phyloP scores from a whole-genome alignment of 2,329 filamentous ascomycete species.

The Periconia sp. region DNA sequence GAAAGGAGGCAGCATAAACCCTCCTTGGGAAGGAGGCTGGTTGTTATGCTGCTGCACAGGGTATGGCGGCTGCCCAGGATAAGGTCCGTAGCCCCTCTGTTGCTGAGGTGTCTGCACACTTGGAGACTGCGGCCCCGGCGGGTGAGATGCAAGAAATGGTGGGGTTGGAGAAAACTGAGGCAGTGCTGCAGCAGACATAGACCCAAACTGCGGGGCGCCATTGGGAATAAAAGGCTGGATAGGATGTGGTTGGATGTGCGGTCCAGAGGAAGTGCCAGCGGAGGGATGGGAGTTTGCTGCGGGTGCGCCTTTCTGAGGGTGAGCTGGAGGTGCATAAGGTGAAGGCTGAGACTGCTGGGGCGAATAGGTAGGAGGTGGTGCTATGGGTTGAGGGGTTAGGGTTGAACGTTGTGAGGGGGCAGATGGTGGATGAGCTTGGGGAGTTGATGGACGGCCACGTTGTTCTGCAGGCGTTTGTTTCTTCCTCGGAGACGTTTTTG shows the following conservation, averaged over 20 bases:
- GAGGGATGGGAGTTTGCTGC: no score
- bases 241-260: slow-evolving; percentile 36
- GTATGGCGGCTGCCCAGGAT: slow-evolving; percentile 37
- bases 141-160: slow-evolving; percentile 29
- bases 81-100: slow-evolving; percentile 38
- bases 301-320: no score
- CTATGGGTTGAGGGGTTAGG: slow-evolving; percentile 21
- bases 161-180: slow-evolving; percentile 39
- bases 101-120: slow-evolving; percentile 36
- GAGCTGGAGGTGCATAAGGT: slow-evolving; percentile 41
- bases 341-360: slow-evolving; percentile 33
- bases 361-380: slow-evolving; percentile 24
- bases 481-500: slow-evolving; percentile 35
- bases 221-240: slow-evolving; percentile 29
- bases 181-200: slow-evolving; percentile 27
- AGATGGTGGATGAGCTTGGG: slow-evolving; percentile 19
- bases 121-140: slow-evolving; percentile 40
- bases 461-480: slow-evolving; percentile 24
- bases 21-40: slow-evolving; percentile 50
- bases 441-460: slow-evolving; percentile 19
- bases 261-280: slow-evolving; percentile 45
- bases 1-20: slow-evolving; percentile 56
- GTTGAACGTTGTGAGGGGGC: slow-evolving; percentile 15
- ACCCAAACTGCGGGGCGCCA: slow-evolving; percentile 32
- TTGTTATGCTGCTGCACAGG: slow-evolving; percentile 39